Evolutionary conservation across 1,284 basidiomycete genomes (phyloP), one percentile per base, ranked within the genome.

Genomic region (Moesziomyces sp.): DNA sequence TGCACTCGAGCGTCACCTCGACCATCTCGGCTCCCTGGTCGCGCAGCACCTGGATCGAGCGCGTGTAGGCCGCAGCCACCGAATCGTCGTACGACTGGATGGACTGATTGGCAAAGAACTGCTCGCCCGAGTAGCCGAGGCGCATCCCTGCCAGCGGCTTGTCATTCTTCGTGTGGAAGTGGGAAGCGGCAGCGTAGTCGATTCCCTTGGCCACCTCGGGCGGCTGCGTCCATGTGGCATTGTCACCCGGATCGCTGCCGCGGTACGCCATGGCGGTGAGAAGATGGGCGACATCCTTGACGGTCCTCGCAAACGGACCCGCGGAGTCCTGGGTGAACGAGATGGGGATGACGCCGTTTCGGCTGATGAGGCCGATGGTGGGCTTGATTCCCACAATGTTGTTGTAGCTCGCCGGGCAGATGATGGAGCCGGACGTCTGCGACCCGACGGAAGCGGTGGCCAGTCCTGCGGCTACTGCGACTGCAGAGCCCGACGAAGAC

Each of bases 401-500:
- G 58, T 73, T 76, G 45, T 60, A 64, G 24, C 55, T 61, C 28
- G 70, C 65, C 3, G 74, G 74, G 45, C 68, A 68, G 40, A 76
- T 59, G 52, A 76, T 71, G 13, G 52, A 57, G 4, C 74, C 72
- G 11, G 63, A 67, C 13, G 90, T 91, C 80, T 91, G 90, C 1
- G 87, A 86, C 0, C 90, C 90, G 0, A 91, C 85, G 0, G 89
- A 85, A 0, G 87, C 88, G 3, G 89, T 86, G 6, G 87, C 85
- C 6, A 91, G 86, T 5, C 90, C 90, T 23, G 91, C 90, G 0
- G 90, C 88, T 1, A 87, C 86, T 23, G 88, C 87, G 21, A 91
- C 86, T 0, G 87, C 90, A 38, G 88, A 89, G 2, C 90, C 90
- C 5, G 89, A 88, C 3, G 89, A 90, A 0, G 89, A 90, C 3